Base-by-base conservation (phyloP, 75 land plant species). In the Cupressus sempervirens region DNA sequence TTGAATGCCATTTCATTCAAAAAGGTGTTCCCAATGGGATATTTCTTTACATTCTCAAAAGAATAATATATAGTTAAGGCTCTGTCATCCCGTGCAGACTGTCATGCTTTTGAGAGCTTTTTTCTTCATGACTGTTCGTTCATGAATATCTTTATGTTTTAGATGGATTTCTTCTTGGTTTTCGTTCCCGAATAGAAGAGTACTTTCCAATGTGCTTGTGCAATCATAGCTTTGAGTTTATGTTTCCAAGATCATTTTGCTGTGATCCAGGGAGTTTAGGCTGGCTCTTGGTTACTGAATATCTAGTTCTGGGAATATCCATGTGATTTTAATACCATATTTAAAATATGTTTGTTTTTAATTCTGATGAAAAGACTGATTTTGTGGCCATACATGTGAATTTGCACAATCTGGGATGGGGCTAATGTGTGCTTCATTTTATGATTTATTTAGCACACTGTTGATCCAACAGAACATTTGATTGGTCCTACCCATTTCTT, bases 51-150 rank as follows among this genome's bases (percentile, higher is more conserved):
- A 26, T 26, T 77, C 45, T 77, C 26, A 43, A 77, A 41, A 40
- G 81, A 77, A 43, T 77, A 70, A 8, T 70, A 32, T 70, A 70
- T 70, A 32, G 9, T 70, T 70, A 70, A 70, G 74, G 35, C 74
- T 70, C 43, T 36, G 81, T 43, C 81, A 77, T 12, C 46, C n/a
- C 43, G 20, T 77, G 29, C 38, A 77, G 46, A 43, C 40, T 77
- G 45, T 7, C 45, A 77, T 23, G 45, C 46, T 43, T 77, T 77
- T 43, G 77, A 77, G 46, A 41, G 48, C 1, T 70, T 70, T 32
- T 13, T 41, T 77, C 50, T 43, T 77, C 81, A 77, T 23, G 81
- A 77, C 81, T 77, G 81, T 41, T 77, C 7, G 81, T 79, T 79
- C 48, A 16, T 79, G n/a, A 43, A 45, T 79, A 50, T n/a, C n/a